Evolutionary conservation across 108 stramenopile species (phyloP).

Genomic region (Mediolabrus comicus): DNA sequence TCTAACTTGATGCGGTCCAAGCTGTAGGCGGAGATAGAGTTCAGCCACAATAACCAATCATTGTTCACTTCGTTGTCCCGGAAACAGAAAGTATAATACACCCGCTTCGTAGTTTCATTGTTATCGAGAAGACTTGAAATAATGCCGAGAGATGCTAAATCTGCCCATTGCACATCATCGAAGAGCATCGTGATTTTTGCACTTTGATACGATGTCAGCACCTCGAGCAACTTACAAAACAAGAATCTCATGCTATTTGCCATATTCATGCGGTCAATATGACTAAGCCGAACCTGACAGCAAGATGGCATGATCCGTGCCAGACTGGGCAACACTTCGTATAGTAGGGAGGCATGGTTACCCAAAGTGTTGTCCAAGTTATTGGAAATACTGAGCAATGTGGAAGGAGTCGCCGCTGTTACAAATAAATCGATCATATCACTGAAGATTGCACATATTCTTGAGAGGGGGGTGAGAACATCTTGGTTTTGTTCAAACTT

Average conservation of each 20-base stretch:
- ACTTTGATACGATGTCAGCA: not conserved
- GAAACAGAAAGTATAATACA: conserved; percentile 20
- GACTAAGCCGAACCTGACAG: not conserved
- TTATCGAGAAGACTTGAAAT: conserved; percentile 13
- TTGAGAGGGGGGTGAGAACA: conserved; percentile 13
- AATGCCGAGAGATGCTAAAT: conserved; percentile 7
- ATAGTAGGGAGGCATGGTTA: not conserved
- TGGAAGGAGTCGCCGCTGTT: not conserved
- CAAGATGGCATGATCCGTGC: conserved; percentile 10
- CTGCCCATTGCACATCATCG: conserved; percentile 29
- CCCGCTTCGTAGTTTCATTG: not conserved
- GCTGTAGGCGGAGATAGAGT: not conserved
- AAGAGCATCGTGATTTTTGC: conserved; percentile 7
- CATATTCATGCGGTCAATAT: not conserved
- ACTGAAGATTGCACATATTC: conserved; percentile 11
- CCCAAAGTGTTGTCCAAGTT: conserved; percentile 8
- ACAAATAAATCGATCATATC: conserved; percentile 11
- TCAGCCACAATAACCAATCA: not conserved
- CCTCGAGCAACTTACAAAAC: conserved; percentile 4
- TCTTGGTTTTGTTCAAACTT: conserved; percentile 30
- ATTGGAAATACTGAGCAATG: not conserved
- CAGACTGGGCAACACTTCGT: conserved; percentile 16
- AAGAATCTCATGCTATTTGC: conserved; percentile 14
- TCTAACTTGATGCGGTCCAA: conserved; percentile 15
- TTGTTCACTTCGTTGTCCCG: conserved; percentile 19